Evolutionary conservation across 116 monocot species (phyloP).

Genomic region (Trichopus zeylanicus): DNA sequence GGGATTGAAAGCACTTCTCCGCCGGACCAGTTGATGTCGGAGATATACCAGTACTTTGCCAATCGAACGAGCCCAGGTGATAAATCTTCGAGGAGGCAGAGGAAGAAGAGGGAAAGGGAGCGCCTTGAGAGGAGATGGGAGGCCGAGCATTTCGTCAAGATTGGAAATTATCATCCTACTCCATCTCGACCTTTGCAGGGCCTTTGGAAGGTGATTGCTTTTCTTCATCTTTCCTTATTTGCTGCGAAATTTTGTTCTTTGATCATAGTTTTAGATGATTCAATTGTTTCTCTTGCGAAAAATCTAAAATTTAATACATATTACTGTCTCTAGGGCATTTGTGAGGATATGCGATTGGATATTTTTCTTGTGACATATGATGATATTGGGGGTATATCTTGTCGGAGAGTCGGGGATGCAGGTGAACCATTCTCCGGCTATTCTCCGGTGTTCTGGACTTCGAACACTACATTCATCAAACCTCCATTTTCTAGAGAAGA

Average conservation of each 20-base stretch:
- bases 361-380: slow-evolving; percentile 80
- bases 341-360: slow-evolving; percentile 57
- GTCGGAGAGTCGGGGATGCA: slow-evolving; percentile 56
- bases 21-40: slow-evolving; percentile 52
- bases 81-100: slow-evolving; percentile 44
- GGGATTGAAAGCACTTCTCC: slow-evolving; percentile 41
- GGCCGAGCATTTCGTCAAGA: slow-evolving; percentile 74
- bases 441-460: slow-evolving; percentile 69
- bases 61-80: slow-evolving; percentile 77
- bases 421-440: slow-evolving; percentile 29
- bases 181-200: slow-evolving; percentile 70
- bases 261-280: not conserved
- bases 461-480: slow-evolving; percentile 50
- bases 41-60: slow-evolving; percentile 85
- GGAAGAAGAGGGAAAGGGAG: slow-evolving; percentile 56
- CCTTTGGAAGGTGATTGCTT: slow-evolving; percentile 79
- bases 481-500: slow-evolving; percentile 69
- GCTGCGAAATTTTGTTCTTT: not conserved
- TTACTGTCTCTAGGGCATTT: slow-evolving; percentile 64
- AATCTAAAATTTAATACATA: not conserved
- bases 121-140: slow-evolving; percentile 44
- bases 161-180: slow-evolving; percentile 45
- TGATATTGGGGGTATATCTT: slow-evolving; percentile 74
- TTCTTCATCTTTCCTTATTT: not conserved
- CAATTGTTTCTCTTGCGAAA: not conserved